Percentiles rank a stretch among this genome's conserved stretches.
phyloP scores from a whole-genome alignment of 2,329 filamentous ascomycete genomes.

The Colletotrichum tanaceti region DNA sequence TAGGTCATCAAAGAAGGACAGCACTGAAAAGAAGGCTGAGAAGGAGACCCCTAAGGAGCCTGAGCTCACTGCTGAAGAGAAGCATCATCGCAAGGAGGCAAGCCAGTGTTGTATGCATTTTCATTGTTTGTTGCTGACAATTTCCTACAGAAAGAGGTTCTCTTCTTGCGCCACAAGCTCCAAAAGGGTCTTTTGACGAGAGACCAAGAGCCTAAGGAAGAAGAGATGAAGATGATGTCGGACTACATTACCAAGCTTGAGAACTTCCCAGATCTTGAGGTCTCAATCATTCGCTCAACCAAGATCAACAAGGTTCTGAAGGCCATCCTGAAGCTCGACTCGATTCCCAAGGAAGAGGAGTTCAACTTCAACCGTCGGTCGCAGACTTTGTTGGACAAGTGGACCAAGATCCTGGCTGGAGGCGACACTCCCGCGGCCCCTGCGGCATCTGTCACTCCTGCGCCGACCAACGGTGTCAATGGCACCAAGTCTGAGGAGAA shows the following conservation, averaged over 20 bases:
- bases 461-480: conserved; percentile 61
- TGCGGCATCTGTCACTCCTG: conserved; percentile 47
- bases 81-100: conserved; percentile 69
- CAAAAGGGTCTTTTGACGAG: conserved; percentile 92
- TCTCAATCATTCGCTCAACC: conserved; percentile 86
- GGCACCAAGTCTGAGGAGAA: conserved; percentile 57
- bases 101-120: conserved; percentile 40
- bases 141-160: conserved; percentile 73
- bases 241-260: conserved; percentile 86
- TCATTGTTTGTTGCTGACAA: conserved; percentile 48
- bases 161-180: conserved; percentile 93
- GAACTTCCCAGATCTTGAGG: conserved; percentile 81
- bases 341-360: conserved; percentile 89
- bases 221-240: conserved; percentile 83
- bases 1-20: conserved; percentile 66
- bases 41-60: conserved; percentile 65
- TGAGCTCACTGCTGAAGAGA: conserved; percentile 69
- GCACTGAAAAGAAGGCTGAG: conserved; percentile 68
- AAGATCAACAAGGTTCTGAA: conserved; percentile 99
- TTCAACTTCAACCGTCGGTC: conserved; percentile 90
- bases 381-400: conserved; percentile 82
- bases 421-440: conserved; percentile 59
- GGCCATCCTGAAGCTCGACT: conserved; percentile 87
- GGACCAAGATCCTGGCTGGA: conserved; percentile 83
- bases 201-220: conserved; percentile 85